Evolutionary conservation across 371 early-diverging fungal species (phyloP), one percentile per base, ranked within the genome.

Genomic region (Lichtheimia ramosa): DNA sequence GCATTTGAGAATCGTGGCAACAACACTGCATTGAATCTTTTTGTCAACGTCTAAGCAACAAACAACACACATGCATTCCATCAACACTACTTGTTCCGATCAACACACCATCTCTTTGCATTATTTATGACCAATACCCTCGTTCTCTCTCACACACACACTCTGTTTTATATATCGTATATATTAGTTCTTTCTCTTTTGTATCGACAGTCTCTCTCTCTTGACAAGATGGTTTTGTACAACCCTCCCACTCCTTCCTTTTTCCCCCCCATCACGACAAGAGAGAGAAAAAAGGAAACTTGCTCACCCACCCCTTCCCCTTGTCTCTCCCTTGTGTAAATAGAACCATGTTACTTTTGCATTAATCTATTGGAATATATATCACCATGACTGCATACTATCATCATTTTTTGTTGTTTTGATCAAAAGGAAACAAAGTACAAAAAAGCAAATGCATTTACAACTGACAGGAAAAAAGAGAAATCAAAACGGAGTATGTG

Each of bases 1-100:
- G 96, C 96, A 8, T 92, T 96, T 78, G 95, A 94, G 69, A 82
- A 84, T 48, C 80, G 88, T 15, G 34, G 34, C 34, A 69, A 43
- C 12, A 51, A 60, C 27, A 70, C 62, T 51, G 70, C 75, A 24
- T 67, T 75, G 67, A 76, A 74, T 49, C 51, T 79, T 12, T 75
- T 73, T 57, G 70, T 79, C 54, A 71, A 61, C 51, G 46, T 64
- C n/a, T 68, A 68, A 63, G 23, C 16, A 39, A 46, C 48, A 49
- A 23, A 13, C 8, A 13, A 5, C n/a, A 18, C 14, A n/a, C 49
- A 20, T 6, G 34, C 34, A 34, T 34, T 34, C 34, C 6, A 34
- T 10, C 28, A 34, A 34, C 34, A 4, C 5, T 2, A 34, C 34
- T 8, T 27, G 6, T 27, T 27, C 27, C 27, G 27, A 27, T 27